These are phyloP conservation scores for Populus hybrid DNA, from an alignment of 441 rosid species.

Conservation along the genomic window DNA sequence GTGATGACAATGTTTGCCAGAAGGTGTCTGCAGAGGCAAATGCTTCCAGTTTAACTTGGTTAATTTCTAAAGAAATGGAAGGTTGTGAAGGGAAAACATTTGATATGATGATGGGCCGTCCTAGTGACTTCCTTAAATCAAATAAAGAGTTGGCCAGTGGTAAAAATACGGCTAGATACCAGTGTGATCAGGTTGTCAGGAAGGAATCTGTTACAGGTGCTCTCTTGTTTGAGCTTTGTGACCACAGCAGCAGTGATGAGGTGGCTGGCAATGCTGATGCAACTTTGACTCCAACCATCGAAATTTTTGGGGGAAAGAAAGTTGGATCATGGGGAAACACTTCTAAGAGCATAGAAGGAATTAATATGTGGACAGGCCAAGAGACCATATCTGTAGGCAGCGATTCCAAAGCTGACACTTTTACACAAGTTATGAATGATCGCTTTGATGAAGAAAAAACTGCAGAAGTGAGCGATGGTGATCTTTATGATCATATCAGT, in stretches of 20 bases:
- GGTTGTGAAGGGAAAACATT: not conserved
- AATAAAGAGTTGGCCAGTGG: not conserved
- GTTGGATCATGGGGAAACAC: not conserved
- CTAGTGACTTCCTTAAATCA: not conserved
- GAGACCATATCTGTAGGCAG: not conserved
- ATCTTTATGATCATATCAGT: not conserved
- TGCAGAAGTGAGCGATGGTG: not conserved
- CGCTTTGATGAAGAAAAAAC: conserved; percentile 4
- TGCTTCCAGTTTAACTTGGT: not conserved
- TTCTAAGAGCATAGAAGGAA: not conserved
- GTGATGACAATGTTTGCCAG: not conserved
- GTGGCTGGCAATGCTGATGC: conserved; percentile 3
- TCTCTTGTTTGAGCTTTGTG: conserved; percentile 8
- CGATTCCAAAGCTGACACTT: not conserved
- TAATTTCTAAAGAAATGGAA: not conserved
- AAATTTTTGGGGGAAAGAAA: not conserved
- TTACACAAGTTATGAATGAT: not conserved
- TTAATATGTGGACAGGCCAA: conserved; percentile 1
- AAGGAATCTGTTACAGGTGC: not conserved
- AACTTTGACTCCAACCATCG: conserved; percentile 2
- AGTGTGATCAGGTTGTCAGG: not conserved
- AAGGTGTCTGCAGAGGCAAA: not conserved
- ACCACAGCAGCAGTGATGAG: conserved; percentile 2
- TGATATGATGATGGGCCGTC: not conserved
- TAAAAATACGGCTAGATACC: not conserved